Evolutionary conservation across 2,329 filamentous ascomycete species (phyloP).

Genomic region (Diplodia intermedia): DNA sequence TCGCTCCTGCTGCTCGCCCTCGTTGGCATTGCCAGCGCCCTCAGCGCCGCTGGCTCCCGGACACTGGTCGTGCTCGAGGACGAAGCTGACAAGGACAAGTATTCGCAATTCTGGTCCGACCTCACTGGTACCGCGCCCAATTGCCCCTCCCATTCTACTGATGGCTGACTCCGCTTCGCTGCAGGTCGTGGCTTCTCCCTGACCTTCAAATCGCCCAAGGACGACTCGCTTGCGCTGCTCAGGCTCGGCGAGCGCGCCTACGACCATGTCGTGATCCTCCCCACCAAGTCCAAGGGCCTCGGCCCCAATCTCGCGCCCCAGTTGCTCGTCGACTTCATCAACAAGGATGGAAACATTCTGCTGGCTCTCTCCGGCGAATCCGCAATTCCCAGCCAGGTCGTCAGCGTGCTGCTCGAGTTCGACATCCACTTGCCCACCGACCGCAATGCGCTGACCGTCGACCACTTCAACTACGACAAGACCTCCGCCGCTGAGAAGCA

Average conservation of each 20-base stretch:
- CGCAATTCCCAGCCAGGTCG: slow-evolving; percentile 73
- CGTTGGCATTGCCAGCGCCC: slow-evolving; percentile 71
- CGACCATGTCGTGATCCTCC: slow-evolving; percentile 89
- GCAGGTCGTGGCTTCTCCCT: slow-evolving; percentile 83
- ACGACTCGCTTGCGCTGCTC: slow-evolving; percentile 78
- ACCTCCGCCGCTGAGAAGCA: slow-evolving; percentile 79
- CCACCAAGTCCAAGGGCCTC: slow-evolving; percentile 89
- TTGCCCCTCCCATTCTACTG: not conserved
- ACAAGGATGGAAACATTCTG: slow-evolving; percentile 89
- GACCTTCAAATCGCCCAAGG: slow-evolving; percentile 83
- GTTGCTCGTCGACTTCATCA: slow-evolving; percentile 87
- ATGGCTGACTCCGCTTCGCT: not conserved
- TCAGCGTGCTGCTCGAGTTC: slow-evolving; percentile 82
- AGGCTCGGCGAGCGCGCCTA: slow-evolving; percentile 84
- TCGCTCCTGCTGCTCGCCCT: slow-evolving; percentile 73
- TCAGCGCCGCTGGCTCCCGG: slow-evolving; percentile 79
- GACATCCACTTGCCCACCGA: slow-evolving; percentile 88
- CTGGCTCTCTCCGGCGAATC: slow-evolving; percentile 78
- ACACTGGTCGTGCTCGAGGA: slow-evolving; percentile 89
- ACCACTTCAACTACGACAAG: slow-evolving; percentile 94
- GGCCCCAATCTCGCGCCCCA: slow-evolving; percentile 88
- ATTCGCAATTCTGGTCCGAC: slow-evolving; percentile 80
- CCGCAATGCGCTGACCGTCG: slow-evolving; percentile 83
- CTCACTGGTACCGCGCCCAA: slow-evolving; percentile 47
- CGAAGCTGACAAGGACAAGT: slow-evolving; percentile 77